A percentile compares a stretch with the other conserved stretches of the same genome.
Evolutionary conservation across 352 stramenopile species (phyloP).

Genomic region (Blastocystis hominis): DNA sequence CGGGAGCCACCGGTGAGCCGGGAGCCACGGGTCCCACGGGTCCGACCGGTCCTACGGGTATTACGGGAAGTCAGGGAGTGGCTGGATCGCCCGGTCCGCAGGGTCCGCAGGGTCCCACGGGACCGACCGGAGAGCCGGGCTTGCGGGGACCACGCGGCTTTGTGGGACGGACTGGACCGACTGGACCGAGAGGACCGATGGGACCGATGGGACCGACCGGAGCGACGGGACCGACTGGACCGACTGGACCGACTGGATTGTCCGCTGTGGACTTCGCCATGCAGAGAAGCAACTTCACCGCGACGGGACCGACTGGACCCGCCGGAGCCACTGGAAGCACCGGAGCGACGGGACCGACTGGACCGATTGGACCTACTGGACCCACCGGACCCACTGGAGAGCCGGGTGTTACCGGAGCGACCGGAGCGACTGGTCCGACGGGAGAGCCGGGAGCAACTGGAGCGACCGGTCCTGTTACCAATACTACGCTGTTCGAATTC

Average conservation of each 20-base stretch:
- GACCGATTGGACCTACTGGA: background rate
- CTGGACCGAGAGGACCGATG: background rate
- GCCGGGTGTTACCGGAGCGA: background rate
- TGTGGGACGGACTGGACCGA: background rate
- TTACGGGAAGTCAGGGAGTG: background rate
- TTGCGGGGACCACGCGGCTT: background rate
- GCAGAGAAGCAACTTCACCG: background rate
- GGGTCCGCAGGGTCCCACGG: background rate
- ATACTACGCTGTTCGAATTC: background rate
- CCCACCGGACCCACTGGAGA: background rate
- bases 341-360: background rate
- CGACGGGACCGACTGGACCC: background rate
- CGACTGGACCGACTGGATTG: background rate
- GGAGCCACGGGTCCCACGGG: background rate
- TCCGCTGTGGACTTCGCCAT: background rate
- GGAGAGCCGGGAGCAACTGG: background rate
- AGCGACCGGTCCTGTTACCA: background rate
- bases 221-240: background rate
- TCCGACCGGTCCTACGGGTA: background rate
- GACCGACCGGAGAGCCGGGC: background rate
- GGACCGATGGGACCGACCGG: background rate
- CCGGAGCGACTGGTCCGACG: background rate
- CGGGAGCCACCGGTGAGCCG: conserved; percentile 15
- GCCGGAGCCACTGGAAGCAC: background rate
- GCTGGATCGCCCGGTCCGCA: background rate